Conservation (phyloP, 371 early-diverging fungal genomes). For the Rhizopus delemar region DNA sequence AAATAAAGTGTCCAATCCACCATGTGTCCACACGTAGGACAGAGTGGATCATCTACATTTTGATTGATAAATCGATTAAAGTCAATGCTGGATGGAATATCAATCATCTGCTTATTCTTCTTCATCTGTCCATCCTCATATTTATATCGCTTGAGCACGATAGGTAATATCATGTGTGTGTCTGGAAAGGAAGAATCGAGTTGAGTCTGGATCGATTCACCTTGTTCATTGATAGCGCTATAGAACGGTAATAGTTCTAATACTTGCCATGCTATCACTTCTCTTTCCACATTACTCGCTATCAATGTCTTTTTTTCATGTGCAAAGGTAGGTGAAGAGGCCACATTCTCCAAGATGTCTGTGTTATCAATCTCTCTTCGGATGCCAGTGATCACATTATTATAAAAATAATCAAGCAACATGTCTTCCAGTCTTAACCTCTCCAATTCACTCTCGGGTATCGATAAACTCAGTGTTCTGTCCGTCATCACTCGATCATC, state of each 20-base stretch:
- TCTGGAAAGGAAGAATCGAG: slow-evolving; percentile 47
- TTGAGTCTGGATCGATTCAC: slow-evolving; percentile 43
- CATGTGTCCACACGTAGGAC: slow-evolving; percentile 26
- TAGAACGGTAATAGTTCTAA: slow-evolving; percentile 59
- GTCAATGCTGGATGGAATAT: slow-evolving; percentile 51
- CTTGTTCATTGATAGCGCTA: slow-evolving; percentile 56
- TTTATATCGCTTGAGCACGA: slow-evolving; percentile 55
- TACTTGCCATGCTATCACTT: slow-evolving; percentile 61
- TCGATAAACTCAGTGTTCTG: slow-evolving; percentile 48
- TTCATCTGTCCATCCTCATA: slow-evolving; percentile 30
- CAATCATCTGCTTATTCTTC: slow-evolving; percentile 43
- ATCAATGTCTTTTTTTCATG: background rate
- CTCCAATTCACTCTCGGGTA: slow-evolving; percentile 27
- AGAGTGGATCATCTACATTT: slow-evolving; percentile 30
- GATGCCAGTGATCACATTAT: slow-evolving; percentile 33
- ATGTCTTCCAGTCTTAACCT: slow-evolving; percentile 24
- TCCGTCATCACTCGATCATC: slow-evolving; percentile 62
- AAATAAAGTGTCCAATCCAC: slow-evolving; percentile 54
- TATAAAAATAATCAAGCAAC: slow-evolving; percentile 36
- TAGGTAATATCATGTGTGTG: slow-evolving; percentile 52
- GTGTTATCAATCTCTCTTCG: slow-evolving; percentile 18
- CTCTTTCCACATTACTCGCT: background rate
- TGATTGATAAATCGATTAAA: slow-evolving; percentile 54
- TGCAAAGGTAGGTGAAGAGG: slow-evolving; percentile 12
- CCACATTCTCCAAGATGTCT: slow-evolving; percentile 13